Percentiles rank a stretch among this genome's conserved stretches.
These are phyloP conservation scores for Sporothrix brasiliensis DNA, from an alignment of 2,329 filamentous ascomycete genomes.

Conservation along the genomic window DNA sequence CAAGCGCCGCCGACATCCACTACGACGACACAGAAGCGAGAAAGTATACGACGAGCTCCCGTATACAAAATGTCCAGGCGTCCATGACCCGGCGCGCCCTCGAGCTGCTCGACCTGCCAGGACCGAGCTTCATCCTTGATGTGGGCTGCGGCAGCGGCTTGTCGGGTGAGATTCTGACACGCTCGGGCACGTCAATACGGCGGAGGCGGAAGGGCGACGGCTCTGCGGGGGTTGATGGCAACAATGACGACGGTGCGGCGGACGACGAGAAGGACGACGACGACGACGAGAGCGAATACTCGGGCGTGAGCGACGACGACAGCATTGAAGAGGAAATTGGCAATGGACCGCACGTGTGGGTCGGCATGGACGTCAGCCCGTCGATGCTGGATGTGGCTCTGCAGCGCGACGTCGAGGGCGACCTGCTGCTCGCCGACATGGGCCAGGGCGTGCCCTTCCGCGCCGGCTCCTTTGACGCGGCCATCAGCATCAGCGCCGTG, in stretches of 20 bases:
- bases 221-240: neutral
- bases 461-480: conserved; percentile 88
- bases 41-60: conserved; percentile 96
- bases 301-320: conserved; percentile 25
- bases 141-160: conserved; percentile 95
- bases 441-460: conserved; percentile 95
- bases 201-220: conserved; percentile 1
- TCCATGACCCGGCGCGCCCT: conserved; percentile 93
- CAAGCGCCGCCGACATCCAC: conserved; percentile 89
- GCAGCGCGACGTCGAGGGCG: conserved; percentile 88
- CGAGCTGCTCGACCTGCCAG: conserved; percentile 78
- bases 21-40: conserved; percentile 95
- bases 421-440: conserved; percentile 91
- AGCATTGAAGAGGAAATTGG: conserved; percentile 63
- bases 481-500: conserved; percentile 92
- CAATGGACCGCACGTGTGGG: conserved; percentile 87
- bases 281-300: conserved; percentile 23
- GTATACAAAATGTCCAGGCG: conserved; percentile 93
- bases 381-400: conserved; percentile 97
- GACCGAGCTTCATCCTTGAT: conserved; percentile 88
- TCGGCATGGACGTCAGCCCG: conserved; percentile 94
- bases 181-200: conserved; percentile 32
- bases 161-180: conserved; percentile 86
- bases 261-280: conserved; percentile 5
- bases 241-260: neutral